These are phyloP conservation scores for Smithsoniella earleae DNA, from an alignment of 163 green algal genomes.

Conservation along the genomic window DNA sequence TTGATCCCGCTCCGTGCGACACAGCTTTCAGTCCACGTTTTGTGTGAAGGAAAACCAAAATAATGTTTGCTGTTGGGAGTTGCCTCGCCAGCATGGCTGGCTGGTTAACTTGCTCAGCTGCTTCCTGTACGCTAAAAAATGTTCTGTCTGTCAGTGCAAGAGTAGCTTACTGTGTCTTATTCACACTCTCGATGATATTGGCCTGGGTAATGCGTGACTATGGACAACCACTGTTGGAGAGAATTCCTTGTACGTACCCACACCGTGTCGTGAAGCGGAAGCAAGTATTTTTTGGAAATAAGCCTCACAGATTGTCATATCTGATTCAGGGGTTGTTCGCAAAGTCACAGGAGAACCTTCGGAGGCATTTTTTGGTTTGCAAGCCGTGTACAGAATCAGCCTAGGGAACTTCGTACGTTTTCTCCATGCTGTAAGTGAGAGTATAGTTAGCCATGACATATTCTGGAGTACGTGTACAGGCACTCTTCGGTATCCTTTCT, in stretches of 20 bases:
- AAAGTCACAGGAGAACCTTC: constrained; percentile 46
- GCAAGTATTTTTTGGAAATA: constrained; percentile 6
- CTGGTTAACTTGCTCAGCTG: constrained; percentile 12
- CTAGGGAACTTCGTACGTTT: constrained; percentile 76
- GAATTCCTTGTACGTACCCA: constrained; percentile 72
- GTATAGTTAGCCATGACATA: neutral
- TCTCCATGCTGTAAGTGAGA: neutral
- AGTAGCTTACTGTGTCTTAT: constrained; percentile 76
- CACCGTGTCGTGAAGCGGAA: neutral
- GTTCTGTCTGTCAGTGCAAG: constrained; percentile 51
- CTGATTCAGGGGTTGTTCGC: constrained; percentile 66
- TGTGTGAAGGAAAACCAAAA: too few relatives aligned
- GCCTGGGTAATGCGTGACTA: constrained; percentile 91
- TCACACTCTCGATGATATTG: constrained; percentile 78
- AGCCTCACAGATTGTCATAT: neutral
- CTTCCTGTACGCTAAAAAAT: constrained; percentile 29
- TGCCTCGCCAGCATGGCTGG: constrained; percentile 26
- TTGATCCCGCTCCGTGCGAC: too few relatives aligned
- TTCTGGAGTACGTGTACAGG: neutral
- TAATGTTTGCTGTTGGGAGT: too few relatives aligned
- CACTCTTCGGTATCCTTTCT: constrained; percentile 76
- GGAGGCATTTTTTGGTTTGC: constrained; percentile 85
- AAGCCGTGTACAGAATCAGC: constrained; percentile 89
- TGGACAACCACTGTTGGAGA: constrained; percentile 74
- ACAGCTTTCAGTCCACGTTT: too few relatives aligned